Evolutionary conservation across 306 rosid genomes (phyloP).

Genomic region (Senna tora): DNA sequence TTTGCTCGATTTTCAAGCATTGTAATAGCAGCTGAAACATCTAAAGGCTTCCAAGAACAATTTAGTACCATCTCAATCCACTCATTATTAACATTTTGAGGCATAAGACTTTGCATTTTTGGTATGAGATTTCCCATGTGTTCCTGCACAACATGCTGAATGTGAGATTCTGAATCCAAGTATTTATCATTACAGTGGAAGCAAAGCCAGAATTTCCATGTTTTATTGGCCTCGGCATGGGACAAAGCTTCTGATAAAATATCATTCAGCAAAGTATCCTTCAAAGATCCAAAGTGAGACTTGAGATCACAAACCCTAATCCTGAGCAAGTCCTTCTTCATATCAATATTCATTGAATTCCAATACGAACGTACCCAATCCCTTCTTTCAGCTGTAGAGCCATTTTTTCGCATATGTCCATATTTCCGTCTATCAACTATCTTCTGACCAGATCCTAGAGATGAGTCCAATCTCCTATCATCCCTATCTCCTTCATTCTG

Average conservation of each 20-base stretch:
- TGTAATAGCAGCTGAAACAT: slow-evolving; percentile 51
- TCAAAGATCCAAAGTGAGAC: slow-evolving; percentile 48
- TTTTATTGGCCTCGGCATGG: slow-evolving; percentile 51
- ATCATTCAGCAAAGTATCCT: slow-evolving; percentile 51
- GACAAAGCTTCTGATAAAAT: slow-evolving; percentile 59
- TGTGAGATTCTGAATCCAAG: slow-evolving; percentile 52
- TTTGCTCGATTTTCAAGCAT: slow-evolving; percentile 49
- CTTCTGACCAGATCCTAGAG: slow-evolving; percentile 47
- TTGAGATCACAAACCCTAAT: slow-evolving; percentile 52
- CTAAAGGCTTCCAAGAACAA: slow-evolving; percentile 63
- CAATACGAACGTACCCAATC: slow-evolving; percentile 58
- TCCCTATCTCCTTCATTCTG: slow-evolving; percentile 45
- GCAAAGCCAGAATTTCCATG: slow-evolving; percentile 67
- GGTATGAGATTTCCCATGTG: slow-evolving; percentile 62
- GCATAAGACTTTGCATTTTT: slow-evolving; percentile 58
- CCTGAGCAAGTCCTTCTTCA: slow-evolving; percentile 59
- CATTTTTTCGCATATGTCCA: slow-evolving; percentile 47
- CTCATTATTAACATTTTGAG: slow-evolving; percentile 55
- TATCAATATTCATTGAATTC: slow-evolving; percentile 52
- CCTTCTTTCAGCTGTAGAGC: slow-evolving; percentile 55
- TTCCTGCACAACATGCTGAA: slow-evolving; percentile 62
- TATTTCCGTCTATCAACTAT: slow-evolving; percentile 49
- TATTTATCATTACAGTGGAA: slow-evolving; percentile 56
- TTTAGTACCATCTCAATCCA: slow-evolving; percentile 61
- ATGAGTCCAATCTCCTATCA: slow-evolving; percentile 47